These are phyloP conservation scores for Xylariaceae sp. DNA, from an alignment of 2,329 filamentous ascomycete genomes.

Conservation along the genomic window DNA sequence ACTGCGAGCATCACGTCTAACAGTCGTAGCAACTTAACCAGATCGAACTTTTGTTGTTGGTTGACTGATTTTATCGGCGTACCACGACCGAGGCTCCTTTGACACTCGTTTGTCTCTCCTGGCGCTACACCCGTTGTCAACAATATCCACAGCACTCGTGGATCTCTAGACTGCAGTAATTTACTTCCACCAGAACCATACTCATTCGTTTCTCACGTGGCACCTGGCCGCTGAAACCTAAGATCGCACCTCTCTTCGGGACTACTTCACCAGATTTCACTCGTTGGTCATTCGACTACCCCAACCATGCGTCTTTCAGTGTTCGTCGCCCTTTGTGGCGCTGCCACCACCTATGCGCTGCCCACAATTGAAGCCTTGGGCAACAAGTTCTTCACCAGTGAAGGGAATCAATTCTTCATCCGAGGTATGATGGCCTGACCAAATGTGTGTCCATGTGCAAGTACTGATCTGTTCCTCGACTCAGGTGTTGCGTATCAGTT, in stretches of 20 bases:
- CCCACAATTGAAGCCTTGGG: conserved; percentile 54
- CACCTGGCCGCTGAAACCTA: not conserved
- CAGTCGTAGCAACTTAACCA: no score
- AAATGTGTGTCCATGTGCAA: not conserved
- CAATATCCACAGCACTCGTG: not conserved
- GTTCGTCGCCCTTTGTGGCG: conserved; percentile 32
- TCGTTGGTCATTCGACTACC: conserved; percentile 7
- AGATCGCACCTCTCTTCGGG: not conserved
- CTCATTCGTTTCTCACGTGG: conserved; percentile 1
- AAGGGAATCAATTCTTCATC: conserved; percentile 78
- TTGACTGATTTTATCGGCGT: no score
- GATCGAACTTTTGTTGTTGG: conserved; percentile 5
- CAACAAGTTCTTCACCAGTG: conserved; percentile 78
- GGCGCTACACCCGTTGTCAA: conserved; percentile 1
- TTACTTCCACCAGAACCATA: not conserved
- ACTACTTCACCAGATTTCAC: no score
- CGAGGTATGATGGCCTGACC: conserved; percentile 53
- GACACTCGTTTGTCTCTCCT: conserved; percentile 2
- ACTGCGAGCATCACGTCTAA: conserved; percentile 7
- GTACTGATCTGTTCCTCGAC: conserved; percentile 6
- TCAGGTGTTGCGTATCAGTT: conserved; percentile 69
- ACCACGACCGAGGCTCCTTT: no score
- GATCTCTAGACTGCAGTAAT: not conserved
- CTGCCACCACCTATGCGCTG: conserved; percentile 35
- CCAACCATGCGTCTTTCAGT: conserved; percentile 36